Evolutionary conservation across 148 eudicot species (phyloP).

Genomic region (Spergularia bocconei): DNA sequence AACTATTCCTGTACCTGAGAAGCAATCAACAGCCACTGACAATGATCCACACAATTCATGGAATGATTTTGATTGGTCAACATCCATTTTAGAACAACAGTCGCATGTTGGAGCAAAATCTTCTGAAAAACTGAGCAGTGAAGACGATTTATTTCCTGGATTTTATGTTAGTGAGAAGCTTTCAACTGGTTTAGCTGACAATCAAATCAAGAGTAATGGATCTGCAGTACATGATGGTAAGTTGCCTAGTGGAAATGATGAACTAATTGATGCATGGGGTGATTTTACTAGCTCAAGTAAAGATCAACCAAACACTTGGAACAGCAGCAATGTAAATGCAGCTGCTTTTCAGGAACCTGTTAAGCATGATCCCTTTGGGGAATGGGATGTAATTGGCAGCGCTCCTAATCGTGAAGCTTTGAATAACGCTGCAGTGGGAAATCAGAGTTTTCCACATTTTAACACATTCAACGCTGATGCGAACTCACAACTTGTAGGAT

Average conservation of each 20-base stretch:
- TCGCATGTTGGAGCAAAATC: conserved; percentile 24
- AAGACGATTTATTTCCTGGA: conserved; percentile 26
- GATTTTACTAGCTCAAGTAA: conserved; percentile 36
- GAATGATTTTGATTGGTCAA: conserved; percentile 24
- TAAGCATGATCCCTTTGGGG: conserved; percentile 31
- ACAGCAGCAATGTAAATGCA: conserved; percentile 15
- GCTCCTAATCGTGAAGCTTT: conserved; percentile 24
- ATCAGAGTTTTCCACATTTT: conserved; percentile 24
- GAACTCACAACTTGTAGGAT: conserved; percentile 35
- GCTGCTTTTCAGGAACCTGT: conserved; percentile 19
- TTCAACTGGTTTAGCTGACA: conserved; percentile 5
- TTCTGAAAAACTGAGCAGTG: conserved; percentile 20
- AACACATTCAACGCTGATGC: conserved; percentile 34
- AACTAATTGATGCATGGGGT: conserved; percentile 36
- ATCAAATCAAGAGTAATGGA: conserved; percentile 15
- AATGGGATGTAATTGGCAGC: conserved; percentile 36
- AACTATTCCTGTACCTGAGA: not conserved
- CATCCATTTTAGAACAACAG: conserved; percentile 14
- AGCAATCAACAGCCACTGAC: not conserved
- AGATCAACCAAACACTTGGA: conserved; percentile 9
- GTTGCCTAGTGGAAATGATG: conserved; percentile 17
- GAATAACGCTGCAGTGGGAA: conserved; percentile 18
- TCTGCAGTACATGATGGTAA: conserved; percentile 8
- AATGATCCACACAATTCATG: conserved; percentile 17
- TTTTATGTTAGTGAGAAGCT: conserved; percentile 5